Percentiles rank a stretch among this genome's conserved stretches.
These are phyloP conservation scores for Fusarium falciforme DNA, from an alignment of 2,329 filamentous ascomycete genomes.

Conservation along the genomic window DNA sequence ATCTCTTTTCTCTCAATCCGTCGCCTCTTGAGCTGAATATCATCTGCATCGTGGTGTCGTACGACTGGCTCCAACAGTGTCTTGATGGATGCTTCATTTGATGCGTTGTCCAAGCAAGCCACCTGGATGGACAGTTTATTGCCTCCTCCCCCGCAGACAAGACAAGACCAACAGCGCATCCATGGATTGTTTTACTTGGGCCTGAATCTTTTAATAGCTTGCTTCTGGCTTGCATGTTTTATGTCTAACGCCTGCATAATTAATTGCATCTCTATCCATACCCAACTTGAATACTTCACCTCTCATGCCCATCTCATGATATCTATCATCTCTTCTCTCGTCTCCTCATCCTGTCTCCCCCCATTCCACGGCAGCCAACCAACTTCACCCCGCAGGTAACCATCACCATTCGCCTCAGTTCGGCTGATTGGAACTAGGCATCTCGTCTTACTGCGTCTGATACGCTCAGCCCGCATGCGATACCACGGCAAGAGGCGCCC, in stretches of 20 bases:
- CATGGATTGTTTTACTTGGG: not conserved
- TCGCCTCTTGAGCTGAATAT: not conserved
- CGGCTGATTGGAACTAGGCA: slow-evolving; percentile 36
- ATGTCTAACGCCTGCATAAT: not conserved
- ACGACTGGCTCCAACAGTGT: slow-evolving; percentile 34
- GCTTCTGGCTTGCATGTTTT: not conserved
- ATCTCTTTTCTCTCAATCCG: slow-evolving; percentile 2
- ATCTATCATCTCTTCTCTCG: not conserved
- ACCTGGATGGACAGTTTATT: slow-evolving; percentile 8
- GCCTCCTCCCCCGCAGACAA: not conserved
- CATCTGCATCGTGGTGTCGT: slow-evolving; percentile 32
- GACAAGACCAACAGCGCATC: not conserved
- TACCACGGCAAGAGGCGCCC: slow-evolving; percentile 9
- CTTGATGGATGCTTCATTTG: slow-evolving; percentile 31
- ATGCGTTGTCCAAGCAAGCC: slow-evolving; percentile 40
- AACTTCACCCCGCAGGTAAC: slow-evolving; percentile 25
- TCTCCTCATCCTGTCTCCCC: slow-evolving; percentile 4
- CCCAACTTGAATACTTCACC: not conserved
- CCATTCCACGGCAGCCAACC: slow-evolving; percentile 30
- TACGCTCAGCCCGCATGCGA: slow-evolving; percentile 21
- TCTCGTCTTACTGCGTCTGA: slow-evolving; percentile 23
- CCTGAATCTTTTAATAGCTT: not conserved
- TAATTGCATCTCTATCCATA: not conserved
- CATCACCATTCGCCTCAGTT: slow-evolving; percentile 32
- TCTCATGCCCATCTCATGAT: not conserved